phyloP scores from a whole-genome alignment of 371 early-diverging fungal genomes.

The Dinochytrium kinnereticum region DNA sequence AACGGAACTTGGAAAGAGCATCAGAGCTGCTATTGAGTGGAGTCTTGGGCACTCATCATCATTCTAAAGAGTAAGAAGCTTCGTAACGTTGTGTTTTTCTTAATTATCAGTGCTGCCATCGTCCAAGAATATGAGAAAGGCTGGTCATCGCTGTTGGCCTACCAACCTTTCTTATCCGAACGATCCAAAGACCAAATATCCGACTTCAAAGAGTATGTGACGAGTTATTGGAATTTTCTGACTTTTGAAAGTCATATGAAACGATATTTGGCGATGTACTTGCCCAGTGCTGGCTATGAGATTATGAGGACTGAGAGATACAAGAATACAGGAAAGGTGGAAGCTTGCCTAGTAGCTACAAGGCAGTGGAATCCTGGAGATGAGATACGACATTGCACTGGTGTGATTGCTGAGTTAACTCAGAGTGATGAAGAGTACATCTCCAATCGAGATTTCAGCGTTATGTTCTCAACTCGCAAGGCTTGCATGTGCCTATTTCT shows the following conservation, averaged over 20 bases:
- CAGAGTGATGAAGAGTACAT: constrained; percentile 73
- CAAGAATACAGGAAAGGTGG: constrained; percentile 69
- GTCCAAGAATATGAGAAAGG: constrained; percentile 6
- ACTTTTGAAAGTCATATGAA: constrained; percentile 67
- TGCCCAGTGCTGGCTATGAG: constrained; percentile 83
- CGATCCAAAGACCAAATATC: constrained; percentile 26
- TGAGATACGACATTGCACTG: constrained; percentile 76
- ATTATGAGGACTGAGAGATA: constrained; percentile 71
- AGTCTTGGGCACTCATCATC: too few relatives aligned
- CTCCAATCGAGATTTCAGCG: constrained; percentile 81
- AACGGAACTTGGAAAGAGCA: constrained; percentile 31
- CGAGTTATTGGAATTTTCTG: not conserved
- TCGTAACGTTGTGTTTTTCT: too few relatives aligned
- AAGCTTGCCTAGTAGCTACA: constrained; percentile 87
- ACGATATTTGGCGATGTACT: constrained; percentile 77
- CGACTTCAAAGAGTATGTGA: constrained; percentile 39
- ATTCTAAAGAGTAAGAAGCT: too few relatives aligned
- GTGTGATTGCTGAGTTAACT: constrained; percentile 75
- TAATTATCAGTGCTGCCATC: too few relatives aligned
- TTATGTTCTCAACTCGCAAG: constrained; percentile 80
- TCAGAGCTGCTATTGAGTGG: constrained; percentile 20
- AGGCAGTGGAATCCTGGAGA: constrained; percentile 75
- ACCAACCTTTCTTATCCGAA: constrained; percentile 24
- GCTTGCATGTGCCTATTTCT: constrained; percentile 80
- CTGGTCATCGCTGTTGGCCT: constrained; percentile 21